Evolutionary conservation across 2,329 filamentous ascomycete species (phyloP), one percentile per base, ranked within the genome.

Genomic region (Aspergillus pseudoterreus): DNA sequence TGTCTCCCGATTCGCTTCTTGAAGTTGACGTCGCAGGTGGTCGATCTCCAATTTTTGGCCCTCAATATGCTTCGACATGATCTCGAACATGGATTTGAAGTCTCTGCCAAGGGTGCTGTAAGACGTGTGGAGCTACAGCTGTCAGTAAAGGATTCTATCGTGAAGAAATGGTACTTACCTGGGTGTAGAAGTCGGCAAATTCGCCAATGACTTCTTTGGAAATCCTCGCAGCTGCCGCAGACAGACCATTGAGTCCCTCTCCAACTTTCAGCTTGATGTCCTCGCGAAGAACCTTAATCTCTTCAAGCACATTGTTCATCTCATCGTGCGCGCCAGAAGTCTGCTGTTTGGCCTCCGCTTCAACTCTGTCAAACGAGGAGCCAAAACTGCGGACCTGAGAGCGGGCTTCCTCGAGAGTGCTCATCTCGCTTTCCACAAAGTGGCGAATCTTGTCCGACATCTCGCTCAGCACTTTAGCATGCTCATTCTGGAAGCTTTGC

Each of bases 271-370:
- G 78, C 75, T 96, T 96, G 47, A 97, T 90, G 48, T 89, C 86
- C 67, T 96, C 88, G 19, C 92, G 84, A 21, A 97, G 79, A n/a
- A 82, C 84, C 67, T 92, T 92, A 68, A 97, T 96, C 67, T 95
- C 92, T 63, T 94, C 89, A 9, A 99, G 78, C 1, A 96, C 86
- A n/a, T 82, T 78, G 62, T 96, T 92, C 88, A 96, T 91, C 51
- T 92, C 87, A 44, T 92, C 84, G 63, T 87, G 89, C 2, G 90
- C 87, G 55, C 62, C 59, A 4, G 61, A 62, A 1, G 67, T 72
- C 51, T 74, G 71, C 15, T 52, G 55, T 49, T 87, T 79, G 14
- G 95, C 80, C 59, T 87, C 82, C 46, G 78, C 76, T 67, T 86
- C 85, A 0, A 87, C 88, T 15, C 79, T 76, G 36, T 83, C 78